Base-by-base conservation (phyloP, 495 filamentous ascomycete species). In the Chaetomidium leptoderma region DNA sequence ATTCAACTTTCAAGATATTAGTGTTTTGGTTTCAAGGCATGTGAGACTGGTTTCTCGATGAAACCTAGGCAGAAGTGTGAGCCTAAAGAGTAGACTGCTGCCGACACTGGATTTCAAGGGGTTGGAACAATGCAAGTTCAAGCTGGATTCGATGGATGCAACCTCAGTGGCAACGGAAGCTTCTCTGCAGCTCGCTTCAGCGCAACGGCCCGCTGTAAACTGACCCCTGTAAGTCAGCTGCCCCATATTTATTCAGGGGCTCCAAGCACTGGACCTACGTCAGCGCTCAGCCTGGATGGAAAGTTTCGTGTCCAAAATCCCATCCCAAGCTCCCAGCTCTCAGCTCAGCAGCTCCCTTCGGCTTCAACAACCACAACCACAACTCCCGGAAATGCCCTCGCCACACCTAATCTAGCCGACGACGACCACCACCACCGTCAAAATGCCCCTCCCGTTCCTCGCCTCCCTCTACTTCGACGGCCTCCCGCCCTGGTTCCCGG, bases 381-480 rank as follows among this genome's bases (percentile, higher is more conserved):
- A 23, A 9, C 47, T 30, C 27, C n/a, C n/a, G n/a, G 21, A 48
- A 21, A 54, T 61, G 33, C 40, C 23, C n/a, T n/a, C n/a, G n/a
- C n/a, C n/a, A n/a, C n/a, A n/a, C n/a, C 33, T 30, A 29, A 50
- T 55, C 43, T n/a, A 21, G 24, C 30, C 53, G 6, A 39, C 40
- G n/a, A 45, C 14, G 36, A 53, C 27, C 40, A 36, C 26, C 43
- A n/a, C 13, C 19, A 21, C 17, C 11, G 6, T 29, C 43, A 62
- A 32, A 43, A 98, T 98, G 93, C 90, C 92, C 55, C 77, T 97
- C 54, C 86, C 83, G 26, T 78, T 95, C 53, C 66, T 93, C 49
- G 77, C 76, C 40, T 72, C 86, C 58, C 75, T 78, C 17, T 60
- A 87, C 55, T 69, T 69, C 57, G 79, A 89, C 58, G 92, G 95